Conservation (phyloP, 1,284 basidiomycete species). For the Rhodotorula sp. region DNA sequence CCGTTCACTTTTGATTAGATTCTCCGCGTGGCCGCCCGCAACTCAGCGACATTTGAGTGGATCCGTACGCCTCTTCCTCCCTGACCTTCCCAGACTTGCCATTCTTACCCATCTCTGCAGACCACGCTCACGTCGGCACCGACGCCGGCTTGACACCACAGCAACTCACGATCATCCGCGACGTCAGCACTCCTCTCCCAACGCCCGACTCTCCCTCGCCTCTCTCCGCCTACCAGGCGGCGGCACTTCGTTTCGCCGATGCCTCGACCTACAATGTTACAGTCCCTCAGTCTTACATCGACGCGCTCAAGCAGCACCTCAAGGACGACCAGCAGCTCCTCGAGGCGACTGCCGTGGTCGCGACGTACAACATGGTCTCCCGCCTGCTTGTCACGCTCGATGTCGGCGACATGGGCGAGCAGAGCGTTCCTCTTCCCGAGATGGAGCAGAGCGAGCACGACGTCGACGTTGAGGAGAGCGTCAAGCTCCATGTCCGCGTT, state of each 20-base stretch:
- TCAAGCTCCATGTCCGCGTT: constrained; percentile 37
- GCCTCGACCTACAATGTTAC: constrained; percentile 48
- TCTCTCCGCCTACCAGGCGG: constrained; percentile 45
- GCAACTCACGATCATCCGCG: constrained; percentile 50
- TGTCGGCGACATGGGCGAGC: constrained; percentile 49
- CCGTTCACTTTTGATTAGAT: constrained; percentile 42
- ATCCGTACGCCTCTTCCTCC: constrained; percentile 42
- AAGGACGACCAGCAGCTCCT: constrained; percentile 48
- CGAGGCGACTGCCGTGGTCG: constrained; percentile 51
- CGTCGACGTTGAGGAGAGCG: constrained; percentile 40
- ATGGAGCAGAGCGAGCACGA: constrained; percentile 35
- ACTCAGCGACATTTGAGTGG: constrained; percentile 53
- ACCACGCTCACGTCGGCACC: constrained; percentile 47
- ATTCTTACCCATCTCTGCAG: constrained; percentile 3
- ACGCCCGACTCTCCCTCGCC: constrained; percentile 34
- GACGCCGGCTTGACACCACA: constrained; percentile 50
- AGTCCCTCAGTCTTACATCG: constrained; percentile 46
- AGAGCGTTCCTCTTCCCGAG: constrained; percentile 45
- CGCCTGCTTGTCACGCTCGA: constrained; percentile 52
- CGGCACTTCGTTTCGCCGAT: constrained; percentile 51
- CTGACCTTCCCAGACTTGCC: not conserved
- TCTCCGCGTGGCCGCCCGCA: constrained; percentile 52
- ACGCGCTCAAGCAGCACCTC: constrained; percentile 47
- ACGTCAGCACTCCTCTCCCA: constrained; percentile 43
- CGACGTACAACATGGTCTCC: constrained; percentile 54